Base-by-base conservation (phyloP, 768 basidiomycete genomes). In the Gelatoporia subvermispora region DNA sequence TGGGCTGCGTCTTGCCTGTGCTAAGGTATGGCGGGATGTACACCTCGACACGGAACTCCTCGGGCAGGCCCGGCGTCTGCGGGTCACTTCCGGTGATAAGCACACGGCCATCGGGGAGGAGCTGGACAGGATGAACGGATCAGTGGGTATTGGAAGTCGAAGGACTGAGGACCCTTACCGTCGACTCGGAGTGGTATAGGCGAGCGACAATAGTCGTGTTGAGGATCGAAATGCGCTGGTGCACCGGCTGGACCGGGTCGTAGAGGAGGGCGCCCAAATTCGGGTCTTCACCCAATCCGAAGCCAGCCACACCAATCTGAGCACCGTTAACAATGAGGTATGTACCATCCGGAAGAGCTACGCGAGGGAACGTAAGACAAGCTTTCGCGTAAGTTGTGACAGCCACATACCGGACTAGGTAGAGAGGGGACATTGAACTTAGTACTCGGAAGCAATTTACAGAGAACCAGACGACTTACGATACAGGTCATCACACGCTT, bases 11-110 rank as follows among this genome's bases (percentile, higher is more conserved):
- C 52, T 74, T 67, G 9, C 85, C 85, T 53, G 77, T 66, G 52
- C 68, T 81, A 51, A 91, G 76, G 65, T 95, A 97, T 15, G 88
- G 89, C 5, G 95, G 95, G 57, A 88, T 77, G 68, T 95, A 96
- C 22, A 85, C 82, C 62, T 86, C 75, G 54, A 76, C 77, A 11
- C 91, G 77, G 66, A 89, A 84, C 61, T 94, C 89, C 54, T 93
- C 82, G 0, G 83, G 81, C 58, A 80, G 85, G 31, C 69, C 72
- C 47, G 53, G 45, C 15, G 81, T 81, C 60, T 85, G 68, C 7
- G 84, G 85, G 55, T 86, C 88, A 9, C 85, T 88, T 0, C 88
- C 88, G 8, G 88, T 85, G 35, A 91, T 72, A 40, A 90, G 68
- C 24, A 90, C 76, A 4, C 85, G 80, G 4, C 82, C 88, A 53